Base-by-base conservation (phyloP, 2,329 filamentous ascomycete genomes). In the Acephala macrosclerotiorum region DNA sequence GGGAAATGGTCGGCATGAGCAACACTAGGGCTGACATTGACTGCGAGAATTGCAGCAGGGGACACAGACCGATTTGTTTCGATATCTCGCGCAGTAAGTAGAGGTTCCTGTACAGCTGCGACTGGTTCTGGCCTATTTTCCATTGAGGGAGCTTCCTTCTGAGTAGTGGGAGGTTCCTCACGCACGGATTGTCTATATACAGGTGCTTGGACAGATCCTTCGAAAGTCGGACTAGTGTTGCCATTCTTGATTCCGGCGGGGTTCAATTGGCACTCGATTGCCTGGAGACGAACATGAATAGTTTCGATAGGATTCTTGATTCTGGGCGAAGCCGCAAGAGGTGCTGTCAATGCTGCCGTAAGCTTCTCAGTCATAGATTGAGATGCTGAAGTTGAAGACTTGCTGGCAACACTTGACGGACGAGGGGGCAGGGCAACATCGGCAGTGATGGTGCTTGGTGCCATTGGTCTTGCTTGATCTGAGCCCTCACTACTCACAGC, bases 281-380 rank as follows among this genome's bases (percentile, higher is more conserved):
- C 25, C 49, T 53, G 22, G 12, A 53, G 12, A 18, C 49, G 49
- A 8, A 22, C 29, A 3, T 53, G 22, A 33, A 53, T 11, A 29
- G 49, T 53, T 2, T 33, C 1, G 1, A 53, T 53, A 7, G 22
- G 25, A 7, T 7, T 53, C 49, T 53, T 53, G 12, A 53, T 53
- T 25, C 49, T 29, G 18, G 49, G 49, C 14, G 49, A 53, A 29
- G 25, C 49, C 5, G 26, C n/a, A 29, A 53, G 25, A 33, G 49
- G 49, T 18, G 3, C 5, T 33, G 22, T 53, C 25, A 53, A 53
- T 33, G 49, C 49, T 11, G 25, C 14, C 25, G 49, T 53, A 18
- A 53, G 49, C 49, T 53, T 53, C 14, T 53, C 49, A 33, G 49
- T 53, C 49, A 53, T 53, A 18, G 49, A 53, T 53, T 53, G 49